These are phyloP conservation scores for Blastocystis sp. DNA, from an alignment of 352 stramenopile genomes.

Conservation along the genomic window DNA sequence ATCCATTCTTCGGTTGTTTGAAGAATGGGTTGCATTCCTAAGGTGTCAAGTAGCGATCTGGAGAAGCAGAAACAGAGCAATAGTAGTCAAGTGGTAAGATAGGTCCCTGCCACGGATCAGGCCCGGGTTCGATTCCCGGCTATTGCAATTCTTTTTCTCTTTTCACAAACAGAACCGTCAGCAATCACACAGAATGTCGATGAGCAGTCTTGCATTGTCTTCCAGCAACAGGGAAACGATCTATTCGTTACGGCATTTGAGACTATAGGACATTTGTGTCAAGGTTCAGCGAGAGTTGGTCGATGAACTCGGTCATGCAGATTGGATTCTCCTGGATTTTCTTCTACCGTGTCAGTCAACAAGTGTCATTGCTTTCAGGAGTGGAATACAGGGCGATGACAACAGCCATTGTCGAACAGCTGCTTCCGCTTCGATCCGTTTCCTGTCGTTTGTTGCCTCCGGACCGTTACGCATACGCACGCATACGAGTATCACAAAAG, in stretches of 20 bases:
- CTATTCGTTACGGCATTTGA: neutral
- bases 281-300: neutral
- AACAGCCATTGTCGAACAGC: neutral
- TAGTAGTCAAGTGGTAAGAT: constrained; percentile 58
- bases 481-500: no score
- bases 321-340: neutral
- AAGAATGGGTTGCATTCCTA: neutral
- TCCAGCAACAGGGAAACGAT: neutral
- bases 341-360: neutral
- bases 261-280: neutral
- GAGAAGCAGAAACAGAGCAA: neutral
- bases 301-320: neutral
- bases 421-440: neutral
- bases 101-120: constrained; percentile 57
- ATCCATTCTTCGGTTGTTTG: neutral
- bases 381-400: neutral
- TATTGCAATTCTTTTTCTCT: constrained; percentile 53
- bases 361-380: neutral
- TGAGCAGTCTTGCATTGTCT: neutral
- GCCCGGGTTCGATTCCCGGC: constrained; percentile 56
- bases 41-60: no score
- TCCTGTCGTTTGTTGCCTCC: no score
- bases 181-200: neutral
- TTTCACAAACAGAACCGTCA: no score
- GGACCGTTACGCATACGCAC: no score